phyloP scores from a whole-genome alignment of 306 rosid species.

The Cucurbita maxima region DNA sequence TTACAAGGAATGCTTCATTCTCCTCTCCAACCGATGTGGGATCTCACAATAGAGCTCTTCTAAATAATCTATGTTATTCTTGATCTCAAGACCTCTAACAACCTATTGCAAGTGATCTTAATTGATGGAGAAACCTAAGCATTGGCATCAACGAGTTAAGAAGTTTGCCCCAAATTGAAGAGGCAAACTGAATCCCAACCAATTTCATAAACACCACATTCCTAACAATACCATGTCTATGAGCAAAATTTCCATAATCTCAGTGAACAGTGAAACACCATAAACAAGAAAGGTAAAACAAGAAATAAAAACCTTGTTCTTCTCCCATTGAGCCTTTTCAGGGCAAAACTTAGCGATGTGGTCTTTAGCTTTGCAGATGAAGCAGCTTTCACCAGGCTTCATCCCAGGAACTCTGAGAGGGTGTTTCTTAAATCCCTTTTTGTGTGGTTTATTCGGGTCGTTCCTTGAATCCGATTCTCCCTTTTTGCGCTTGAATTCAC shows the following conservation, averaged over 20 bases:
- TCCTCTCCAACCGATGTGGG: too few species aligned
- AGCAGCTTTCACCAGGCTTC: slow-evolving; percentile 92
- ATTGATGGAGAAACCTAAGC: background rate
- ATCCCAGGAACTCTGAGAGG: slow-evolving; percentile 86
- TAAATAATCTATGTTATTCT: background rate
- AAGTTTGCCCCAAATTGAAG: background rate
- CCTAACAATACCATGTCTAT: background rate
- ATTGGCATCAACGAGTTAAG: background rate
- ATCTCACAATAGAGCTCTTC: background rate
- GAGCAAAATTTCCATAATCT: background rate
- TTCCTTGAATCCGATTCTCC: slow-evolving; percentile 19
- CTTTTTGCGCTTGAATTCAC: slow-evolving; percentile 27
- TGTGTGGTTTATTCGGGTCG: slow-evolving; percentile 14
- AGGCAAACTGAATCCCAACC: background rate
- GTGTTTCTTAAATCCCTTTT: slow-evolving; percentile 25
- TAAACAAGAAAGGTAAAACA: background rate
- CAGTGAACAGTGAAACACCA: background rate
- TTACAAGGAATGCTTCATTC: too few species aligned
- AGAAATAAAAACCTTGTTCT: slow-evolving; percentile 29
- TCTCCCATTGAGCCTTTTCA: slow-evolving; percentile 62
- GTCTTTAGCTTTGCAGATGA: slow-evolving; percentile 52
- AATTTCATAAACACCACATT: background rate
- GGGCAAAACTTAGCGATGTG: slow-evolving; percentile 81
- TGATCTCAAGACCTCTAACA: background rate
- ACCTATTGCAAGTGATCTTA: background rate